Base-by-base conservation (phyloP, 139 green algal species). In the Coelastrella sp. region DNA sequence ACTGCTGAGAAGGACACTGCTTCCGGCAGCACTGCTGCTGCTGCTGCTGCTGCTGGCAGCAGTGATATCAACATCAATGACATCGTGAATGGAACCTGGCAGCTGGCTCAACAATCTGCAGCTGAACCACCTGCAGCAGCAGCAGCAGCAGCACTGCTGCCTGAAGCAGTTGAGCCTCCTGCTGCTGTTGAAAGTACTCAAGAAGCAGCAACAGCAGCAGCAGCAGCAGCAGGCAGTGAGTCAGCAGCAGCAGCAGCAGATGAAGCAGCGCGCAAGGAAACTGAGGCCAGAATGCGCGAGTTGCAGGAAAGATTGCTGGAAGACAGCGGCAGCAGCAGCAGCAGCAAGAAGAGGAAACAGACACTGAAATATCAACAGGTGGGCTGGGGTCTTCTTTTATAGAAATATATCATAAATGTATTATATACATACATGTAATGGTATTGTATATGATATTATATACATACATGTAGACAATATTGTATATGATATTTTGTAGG, bases 181-280 rank as follows among this genome's bases (percentile, higher is more conserved):
- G 68, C 85, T 74, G 85, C 70, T 85, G 24, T 49, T 49, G 35
- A 49, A 49, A 49, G 35, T 49, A 49, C 35, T 49, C 35, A 49
- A 85, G 5, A 60, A 14, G 14, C 86, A 90, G 60, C 86, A 78
- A 4, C 57, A 24, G 73, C 84, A 82, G 70, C 84, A 22, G 68
- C 68, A 82, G 22, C 56, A 76, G 61, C 15, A 24, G 83, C 25
- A 80, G 8, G n/a, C n/a, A 57, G 20, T n/a, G 58, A 59, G 10
- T 12, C 84, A 66, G 58, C 58, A 57, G 82, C 58, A 56, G 82
- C 49, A 82, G 84, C 17, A 35, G 68, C 70, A 82, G 61, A 14
- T 25, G 56, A 17, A n/a, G 49, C 7, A 78, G 49, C n/a, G 6
- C 27, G 81, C 8, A 87, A 35, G 11, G 17, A 15, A 7, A 68